Percentiles rank a stretch among this genome's conserved stretches.
These are phyloP conservation scores for Hypoxylon crocopeplum DNA, from an alignment of 495 filamentous ascomycete species.

Conservation along the genomic window DNA sequence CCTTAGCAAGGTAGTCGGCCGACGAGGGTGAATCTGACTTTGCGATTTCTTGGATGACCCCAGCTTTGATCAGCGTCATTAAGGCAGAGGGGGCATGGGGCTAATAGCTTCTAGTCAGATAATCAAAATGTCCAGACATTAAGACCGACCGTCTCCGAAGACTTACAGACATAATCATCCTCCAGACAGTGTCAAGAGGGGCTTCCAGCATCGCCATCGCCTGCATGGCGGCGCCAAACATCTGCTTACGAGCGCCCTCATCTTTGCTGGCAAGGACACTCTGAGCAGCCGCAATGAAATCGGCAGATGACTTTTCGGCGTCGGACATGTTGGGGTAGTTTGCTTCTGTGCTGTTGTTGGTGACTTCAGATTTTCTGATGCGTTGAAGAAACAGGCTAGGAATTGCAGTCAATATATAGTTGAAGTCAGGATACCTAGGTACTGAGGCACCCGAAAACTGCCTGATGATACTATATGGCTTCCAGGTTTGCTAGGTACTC, in stretches of 20 bases:
- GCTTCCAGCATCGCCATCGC: constrained; percentile 22
- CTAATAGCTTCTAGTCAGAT: constrained; percentile 1
- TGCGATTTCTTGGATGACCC: constrained; percentile 22
- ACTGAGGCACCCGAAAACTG: no score
- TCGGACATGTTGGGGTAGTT: neutral
- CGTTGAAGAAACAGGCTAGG: no score
- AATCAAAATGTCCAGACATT: neutral
- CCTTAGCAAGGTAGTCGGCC: constrained; percentile 9
- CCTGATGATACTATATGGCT: no score
- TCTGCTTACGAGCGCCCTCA: constrained; percentile 19
- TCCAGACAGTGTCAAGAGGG: constrained; percentile 27
- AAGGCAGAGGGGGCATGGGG: constrained; percentile 24
- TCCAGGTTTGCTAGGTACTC: no score
- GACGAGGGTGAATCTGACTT: constrained; percentile 14
- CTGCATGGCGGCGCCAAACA: constrained; percentile 18
- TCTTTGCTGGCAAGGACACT: constrained; percentile 8
- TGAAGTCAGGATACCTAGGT: no score
- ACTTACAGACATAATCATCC: constrained; percentile 31
- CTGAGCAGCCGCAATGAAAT: constrained; percentile 11
- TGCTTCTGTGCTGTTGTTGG: no score
- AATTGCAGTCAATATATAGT: no score
- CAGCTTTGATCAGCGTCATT: constrained; percentile 22
- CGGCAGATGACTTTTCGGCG: neutral
- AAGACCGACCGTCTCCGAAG: neutral
- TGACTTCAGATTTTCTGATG: no score